Conservation (phyloP, 2,329 filamentous ascomycete species). For the Phoma sp. region DNA sequence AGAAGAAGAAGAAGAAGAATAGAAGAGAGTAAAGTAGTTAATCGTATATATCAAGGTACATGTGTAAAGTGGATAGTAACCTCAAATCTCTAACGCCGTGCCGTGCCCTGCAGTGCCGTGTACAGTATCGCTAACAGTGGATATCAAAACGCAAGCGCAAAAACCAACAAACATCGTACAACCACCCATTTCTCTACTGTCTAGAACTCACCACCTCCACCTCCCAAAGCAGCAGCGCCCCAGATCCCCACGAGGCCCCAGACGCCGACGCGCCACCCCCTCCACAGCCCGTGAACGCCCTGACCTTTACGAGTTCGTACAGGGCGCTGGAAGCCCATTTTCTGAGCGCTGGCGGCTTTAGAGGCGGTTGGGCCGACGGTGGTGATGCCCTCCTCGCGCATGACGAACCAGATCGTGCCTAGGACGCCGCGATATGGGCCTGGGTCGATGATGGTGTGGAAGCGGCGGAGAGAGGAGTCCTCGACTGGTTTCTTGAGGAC, state of each 20-base stretch:
- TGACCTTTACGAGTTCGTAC: conserved; percentile 65
- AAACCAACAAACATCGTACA: not conserved
- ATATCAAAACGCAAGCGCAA: not conserved
- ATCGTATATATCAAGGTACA: no score
- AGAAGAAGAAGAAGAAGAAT: no score
- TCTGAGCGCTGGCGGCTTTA: conserved; percentile 34
- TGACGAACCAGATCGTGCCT: conserved; percentile 90
- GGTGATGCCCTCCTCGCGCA: conserved; percentile 76
- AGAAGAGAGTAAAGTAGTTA: no score
- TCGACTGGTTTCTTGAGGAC: conserved; percentile 23
- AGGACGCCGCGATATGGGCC: conserved; percentile 84
- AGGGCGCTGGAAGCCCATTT: conserved; percentile 41
- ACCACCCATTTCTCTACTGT: not conserved
- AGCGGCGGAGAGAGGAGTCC: conserved; percentile 39
- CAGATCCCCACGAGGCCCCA: conserved; percentile 78
- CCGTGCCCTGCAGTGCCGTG: not conserved
- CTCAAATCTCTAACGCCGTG: not conserved
- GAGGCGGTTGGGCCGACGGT: conserved; percentile 34
- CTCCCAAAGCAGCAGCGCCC: conserved; percentile 67
- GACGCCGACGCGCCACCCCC: conserved; percentile 79
- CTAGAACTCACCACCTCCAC: conserved; percentile 48
- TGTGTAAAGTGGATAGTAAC: not conserved
- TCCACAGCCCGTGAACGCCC: conserved; percentile 71
- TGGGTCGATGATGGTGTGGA: conserved; percentile 78
- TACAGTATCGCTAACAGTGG: conserved; percentile 7